Evolutionary conservation across 2,329 filamentous ascomycete species (phyloP).

Genomic region (Alternaria sp.): DNA sequence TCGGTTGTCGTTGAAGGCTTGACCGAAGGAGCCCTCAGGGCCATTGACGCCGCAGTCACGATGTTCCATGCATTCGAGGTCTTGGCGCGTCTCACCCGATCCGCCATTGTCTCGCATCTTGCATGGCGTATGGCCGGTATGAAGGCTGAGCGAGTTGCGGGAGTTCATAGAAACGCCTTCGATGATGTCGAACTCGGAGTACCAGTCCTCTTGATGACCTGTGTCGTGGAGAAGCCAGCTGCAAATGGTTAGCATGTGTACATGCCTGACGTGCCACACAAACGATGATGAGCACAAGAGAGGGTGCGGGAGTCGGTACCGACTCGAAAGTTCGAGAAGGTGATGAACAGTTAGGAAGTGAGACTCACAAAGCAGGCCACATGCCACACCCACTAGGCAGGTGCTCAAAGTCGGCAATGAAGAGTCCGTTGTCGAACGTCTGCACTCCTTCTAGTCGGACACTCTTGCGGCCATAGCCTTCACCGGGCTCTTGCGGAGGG

Average conservation of each 20-base stretch:
- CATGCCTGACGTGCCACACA: background rate
- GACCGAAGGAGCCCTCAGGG: constrained; percentile 20
- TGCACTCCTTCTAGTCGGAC: constrained; percentile 30
- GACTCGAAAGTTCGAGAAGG: background rate
- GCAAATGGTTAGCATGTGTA: background rate
- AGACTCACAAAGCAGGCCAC: constrained; percentile 41
- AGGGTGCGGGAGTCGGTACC: background rate
- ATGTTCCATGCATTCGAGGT: background rate
- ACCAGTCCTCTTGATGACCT: constrained; percentile 47
- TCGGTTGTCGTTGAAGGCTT: constrained; percentile 42
- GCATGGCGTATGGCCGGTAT: constrained; percentile 12
- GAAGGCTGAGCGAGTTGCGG: constrained; percentile 28
- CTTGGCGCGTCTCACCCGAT: background rate
- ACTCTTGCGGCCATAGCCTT: constrained; percentile 27
- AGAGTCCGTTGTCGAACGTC: constrained; percentile 29
- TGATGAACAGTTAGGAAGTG: background rate
- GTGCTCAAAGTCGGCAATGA: constrained; percentile 39
- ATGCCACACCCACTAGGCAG: constrained; percentile 37
- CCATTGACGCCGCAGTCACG: constrained; percentile 21
- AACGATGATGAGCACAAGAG: background rate
- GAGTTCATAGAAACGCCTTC: constrained; percentile 46
- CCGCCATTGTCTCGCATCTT: constrained; percentile 5
- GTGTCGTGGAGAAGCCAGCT: constrained; percentile 51
- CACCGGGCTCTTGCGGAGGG: background rate
- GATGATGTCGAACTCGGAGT: constrained; percentile 54